A percentile compares a stretch with the other conserved stretches of the same genome.
Evolutionary conservation across 2,329 filamentous ascomycete species (phyloP).

Genomic region (Ophiostoma ulmi): DNA sequence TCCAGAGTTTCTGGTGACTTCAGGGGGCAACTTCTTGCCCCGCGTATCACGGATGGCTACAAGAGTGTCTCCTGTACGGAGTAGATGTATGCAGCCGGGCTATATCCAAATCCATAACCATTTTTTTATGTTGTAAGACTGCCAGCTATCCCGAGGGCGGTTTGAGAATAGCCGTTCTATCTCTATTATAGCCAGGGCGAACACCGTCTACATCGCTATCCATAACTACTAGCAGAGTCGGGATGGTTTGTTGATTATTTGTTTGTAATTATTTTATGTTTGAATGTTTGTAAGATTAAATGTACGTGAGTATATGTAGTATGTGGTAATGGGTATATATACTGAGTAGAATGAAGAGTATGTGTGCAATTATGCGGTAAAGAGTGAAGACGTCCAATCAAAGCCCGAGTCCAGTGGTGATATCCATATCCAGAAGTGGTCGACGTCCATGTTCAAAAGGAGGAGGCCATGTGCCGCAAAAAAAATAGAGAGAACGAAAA

Average conservation of each 20-base stretch:
- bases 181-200: neutral
- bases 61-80: neutral
- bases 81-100: neutral
- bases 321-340: slow-evolving; percentile 3
- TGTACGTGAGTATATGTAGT: slow-evolving; percentile 2
- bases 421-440: neutral
- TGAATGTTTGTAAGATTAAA: neutral
- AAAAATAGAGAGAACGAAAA: neutral
- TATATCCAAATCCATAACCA: neutral
- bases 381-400: neutral
- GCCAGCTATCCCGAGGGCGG: neutral
- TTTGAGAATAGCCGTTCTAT: neutral
- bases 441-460: neutral
- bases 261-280: neutral
- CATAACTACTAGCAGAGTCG: neutral
- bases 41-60: neutral
- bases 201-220: neutral
- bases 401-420: neutral
- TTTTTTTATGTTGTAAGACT: neutral
- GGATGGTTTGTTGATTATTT: neutral
- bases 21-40: neutral
- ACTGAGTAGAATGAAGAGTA: neutral
- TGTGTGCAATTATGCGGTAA: neutral
- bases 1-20: neutral
- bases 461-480: neutral